Percentiles rank a stretch among this genome's conserved stretches.
phyloP scores from a whole-genome alignment of 2,329 filamentous ascomycete species.

The Colletotrichum graminicola region DNA sequence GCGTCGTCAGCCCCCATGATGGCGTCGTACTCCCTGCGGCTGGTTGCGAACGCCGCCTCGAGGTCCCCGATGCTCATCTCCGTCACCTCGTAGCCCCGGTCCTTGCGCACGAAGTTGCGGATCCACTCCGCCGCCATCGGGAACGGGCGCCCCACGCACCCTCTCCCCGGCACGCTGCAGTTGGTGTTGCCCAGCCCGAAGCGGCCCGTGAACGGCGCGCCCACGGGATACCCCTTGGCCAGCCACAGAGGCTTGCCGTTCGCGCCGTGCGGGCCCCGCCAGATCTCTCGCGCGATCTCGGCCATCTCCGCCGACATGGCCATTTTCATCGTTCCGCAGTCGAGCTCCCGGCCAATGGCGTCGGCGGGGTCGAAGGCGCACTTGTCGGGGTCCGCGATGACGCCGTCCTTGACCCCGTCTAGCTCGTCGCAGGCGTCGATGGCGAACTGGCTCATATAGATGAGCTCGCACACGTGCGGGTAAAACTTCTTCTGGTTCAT shows the following conservation, averaged over 20 bases:
- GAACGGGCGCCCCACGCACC: conserved; percentile 34
- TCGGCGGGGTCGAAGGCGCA: conserved; percentile 46
- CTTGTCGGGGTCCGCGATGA: conserved; percentile 35
- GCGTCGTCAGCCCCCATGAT: conserved; percentile 48
- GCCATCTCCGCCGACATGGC: conserved; percentile 33
- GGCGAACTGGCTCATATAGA: conserved; percentile 47
- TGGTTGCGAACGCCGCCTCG: conserved; percentile 21
- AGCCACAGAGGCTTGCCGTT: conserved; percentile 33
- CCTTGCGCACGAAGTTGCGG: conserved; percentile 32
- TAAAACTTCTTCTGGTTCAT: conserved; percentile 36
- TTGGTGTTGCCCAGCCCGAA: conserved; percentile 39
- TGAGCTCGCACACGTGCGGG: conserved; percentile 45
- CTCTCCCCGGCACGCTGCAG: conserved; percentile 24
- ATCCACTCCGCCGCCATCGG: conserved; percentile 41
- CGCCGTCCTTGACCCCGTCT: conserved; percentile 37
- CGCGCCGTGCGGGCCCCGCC: conserved; percentile 29
- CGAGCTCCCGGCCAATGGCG: conserved; percentile 38
- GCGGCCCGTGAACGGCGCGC: conserved; percentile 37
- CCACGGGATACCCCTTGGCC: conserved; percentile 26
- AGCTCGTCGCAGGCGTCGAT: conserved; percentile 40
- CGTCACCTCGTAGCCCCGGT: conserved; percentile 27
- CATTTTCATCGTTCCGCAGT: conserved; percentile 46
- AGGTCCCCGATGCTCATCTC: conserved; percentile 27
- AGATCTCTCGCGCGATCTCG: conserved; percentile 32
- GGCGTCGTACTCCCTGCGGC: conserved; percentile 39